Evolutionary conservation across 208 protist genomes (phyloP).

Genomic region (Balamuthia mandrillaris): DNA sequence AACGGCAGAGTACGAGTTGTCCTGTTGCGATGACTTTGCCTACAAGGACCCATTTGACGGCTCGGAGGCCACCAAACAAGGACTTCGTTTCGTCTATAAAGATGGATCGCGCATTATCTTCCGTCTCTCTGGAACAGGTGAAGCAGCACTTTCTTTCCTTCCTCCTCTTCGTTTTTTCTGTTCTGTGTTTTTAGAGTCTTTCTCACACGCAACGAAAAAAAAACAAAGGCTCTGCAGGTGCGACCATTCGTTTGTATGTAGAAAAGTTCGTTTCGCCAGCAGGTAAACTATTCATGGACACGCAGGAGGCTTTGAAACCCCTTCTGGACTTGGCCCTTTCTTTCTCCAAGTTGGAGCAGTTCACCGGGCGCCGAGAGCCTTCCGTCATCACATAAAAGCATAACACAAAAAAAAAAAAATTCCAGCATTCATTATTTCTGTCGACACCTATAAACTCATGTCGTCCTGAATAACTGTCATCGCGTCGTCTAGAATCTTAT

Average conservation of each 20-base stretch:
- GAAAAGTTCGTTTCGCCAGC: conserved; percentile 84
- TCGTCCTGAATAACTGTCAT: not conserved
- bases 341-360: conserved; percentile 77
- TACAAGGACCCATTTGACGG: conserved; percentile 94
- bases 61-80: conserved; percentile 80
- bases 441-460: not conserved
- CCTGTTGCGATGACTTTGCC: conserved; percentile 87
- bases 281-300: conserved; percentile 66
- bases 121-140: conserved; percentile 91
- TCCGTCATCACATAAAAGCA: conserved; percentile 91
- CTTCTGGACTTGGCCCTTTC: conserved; percentile 81
- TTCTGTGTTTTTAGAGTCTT: too few relatives aligned
- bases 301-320: conserved; percentile 73
- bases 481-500: not conserved
- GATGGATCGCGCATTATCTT: conserved; percentile 93
- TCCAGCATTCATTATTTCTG: too few relatives aligned
- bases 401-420: too few relatives aligned
- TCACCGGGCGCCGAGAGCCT: conserved; percentile 86
- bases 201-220: not conserved
- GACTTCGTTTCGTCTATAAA: conserved; percentile 88
- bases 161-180: too few relatives aligned
- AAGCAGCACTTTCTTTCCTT: conserved; percentile 66
- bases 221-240: conserved; percentile 81
- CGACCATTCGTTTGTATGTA: conserved; percentile 93
- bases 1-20: conserved; percentile 52